phyloP scores from a whole-genome alignment of 1,139 yeast species.

The Protomyces macrosporus region DNA sequence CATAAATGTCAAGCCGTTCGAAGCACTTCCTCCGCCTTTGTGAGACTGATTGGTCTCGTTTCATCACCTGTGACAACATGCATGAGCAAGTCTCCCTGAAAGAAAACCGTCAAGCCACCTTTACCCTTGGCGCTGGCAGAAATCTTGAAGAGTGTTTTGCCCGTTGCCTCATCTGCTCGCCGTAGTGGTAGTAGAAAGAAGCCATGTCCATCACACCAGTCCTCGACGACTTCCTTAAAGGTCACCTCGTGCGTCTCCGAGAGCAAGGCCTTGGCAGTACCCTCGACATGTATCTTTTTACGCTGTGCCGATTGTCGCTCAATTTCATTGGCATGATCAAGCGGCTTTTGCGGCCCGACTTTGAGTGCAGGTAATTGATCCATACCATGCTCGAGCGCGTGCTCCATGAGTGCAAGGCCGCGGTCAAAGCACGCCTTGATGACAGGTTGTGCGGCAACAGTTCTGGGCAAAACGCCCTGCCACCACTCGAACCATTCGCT shows the following conservation, averaged over 20 bases:
- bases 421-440: conserved; percentile 35
- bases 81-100: conserved; percentile 32
- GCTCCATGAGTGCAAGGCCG: conserved; percentile 40
- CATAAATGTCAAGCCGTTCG: no score
- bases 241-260: conserved; percentile 36
- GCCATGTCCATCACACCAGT: conserved; percentile 41
- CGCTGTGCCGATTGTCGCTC: not conserved
- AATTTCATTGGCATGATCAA: conserved; percentile 2
- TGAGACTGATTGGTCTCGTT: not conserved
- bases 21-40: not conserved
- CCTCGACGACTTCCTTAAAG: conserved; percentile 51
- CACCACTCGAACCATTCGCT: conserved; percentile 39
- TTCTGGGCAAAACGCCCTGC: conserved; percentile 36
- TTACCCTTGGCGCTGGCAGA: conserved; percentile 37
- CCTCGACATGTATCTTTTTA: conserved; percentile 1
- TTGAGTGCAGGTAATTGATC: conserved; percentile 25
- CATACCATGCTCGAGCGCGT: conserved; percentile 36
- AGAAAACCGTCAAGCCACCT: conserved; percentile 40
- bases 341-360: conserved; percentile 17
- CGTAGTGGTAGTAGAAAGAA: conserved; percentile 40
- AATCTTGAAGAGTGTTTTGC: conserved; percentile 41
- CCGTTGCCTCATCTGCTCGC: conserved; percentile 38
- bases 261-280: conserved; percentile 2
- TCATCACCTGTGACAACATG: not conserved
- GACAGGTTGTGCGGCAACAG: conserved; percentile 32